Conservation (phyloP, 306 rosid species). For the Cucurbita argyrosperma region DNA sequence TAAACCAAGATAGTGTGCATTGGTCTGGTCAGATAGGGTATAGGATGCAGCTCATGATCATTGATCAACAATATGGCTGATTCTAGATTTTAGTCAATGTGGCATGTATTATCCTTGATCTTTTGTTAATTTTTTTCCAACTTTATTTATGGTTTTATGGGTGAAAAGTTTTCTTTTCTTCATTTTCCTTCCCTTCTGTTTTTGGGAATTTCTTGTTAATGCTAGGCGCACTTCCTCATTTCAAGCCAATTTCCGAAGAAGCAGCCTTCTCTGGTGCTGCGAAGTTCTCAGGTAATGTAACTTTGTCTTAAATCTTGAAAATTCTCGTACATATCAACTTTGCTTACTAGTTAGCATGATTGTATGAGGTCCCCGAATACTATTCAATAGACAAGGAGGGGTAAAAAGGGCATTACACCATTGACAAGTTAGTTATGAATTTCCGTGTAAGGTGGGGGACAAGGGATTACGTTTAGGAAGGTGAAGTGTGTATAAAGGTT, state of each 20-base stretch:
- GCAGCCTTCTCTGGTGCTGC: slow-evolving; percentile 67
- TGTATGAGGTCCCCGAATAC: too few relatives aligned
- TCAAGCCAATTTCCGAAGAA: slow-evolving; percentile 90
- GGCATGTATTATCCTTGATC: neutral
- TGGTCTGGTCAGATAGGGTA: neutral
- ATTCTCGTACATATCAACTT: neutral
- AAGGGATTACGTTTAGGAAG: too few relatives aligned
- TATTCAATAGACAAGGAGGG: too few relatives aligned
- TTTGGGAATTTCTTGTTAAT: slow-evolving; percentile 4
- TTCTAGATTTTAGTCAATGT: neutral
- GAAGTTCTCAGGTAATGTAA: slow-evolving; percentile 73
- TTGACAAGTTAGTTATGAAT: too few relatives aligned
- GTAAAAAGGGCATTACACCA: too few relatives aligned
- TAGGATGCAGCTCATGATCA: neutral
- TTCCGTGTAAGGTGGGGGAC: too few relatives aligned
- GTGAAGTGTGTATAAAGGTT: too few relatives aligned
- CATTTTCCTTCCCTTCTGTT: neutral
- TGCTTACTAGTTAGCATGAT: neutral
- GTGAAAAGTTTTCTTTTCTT: neutral
- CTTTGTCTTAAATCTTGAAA: neutral
- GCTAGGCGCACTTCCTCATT: slow-evolving; percentile 54
- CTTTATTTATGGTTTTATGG: neutral
- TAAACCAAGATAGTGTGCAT: neutral
- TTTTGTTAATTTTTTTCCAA: neutral
- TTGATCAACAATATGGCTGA: neutral